These are phyloP conservation scores for Heliocybe sulcata DNA, from an alignment of 1,284 basidiomycete species.

Conservation along the genomic window DNA sequence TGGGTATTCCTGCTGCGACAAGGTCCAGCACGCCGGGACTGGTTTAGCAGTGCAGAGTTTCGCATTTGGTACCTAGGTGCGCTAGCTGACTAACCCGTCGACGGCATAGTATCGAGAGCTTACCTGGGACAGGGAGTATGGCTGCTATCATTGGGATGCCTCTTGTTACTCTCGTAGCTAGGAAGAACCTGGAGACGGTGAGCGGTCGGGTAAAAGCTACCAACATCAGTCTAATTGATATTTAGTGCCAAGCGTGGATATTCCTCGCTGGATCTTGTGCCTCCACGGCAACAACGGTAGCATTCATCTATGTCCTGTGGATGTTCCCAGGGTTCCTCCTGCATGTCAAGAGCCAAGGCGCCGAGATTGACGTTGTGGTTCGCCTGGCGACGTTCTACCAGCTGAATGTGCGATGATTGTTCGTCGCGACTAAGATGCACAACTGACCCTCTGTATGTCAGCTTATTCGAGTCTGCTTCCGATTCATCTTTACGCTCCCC, in stretches of 20 bases:
- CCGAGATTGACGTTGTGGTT: slow-evolving; percentile 61
- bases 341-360: slow-evolving; percentile 61
- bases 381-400: slow-evolving; percentile 65
- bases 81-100: slow-evolving; percentile 12
- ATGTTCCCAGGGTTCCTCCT: slow-evolving; percentile 62
- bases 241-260: slow-evolving; percentile 59
- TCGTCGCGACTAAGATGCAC: neutral
- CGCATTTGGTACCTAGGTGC: slow-evolving; percentile 29
- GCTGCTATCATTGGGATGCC: slow-evolving; percentile 61
- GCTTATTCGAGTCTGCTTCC: slow-evolving; percentile 58
- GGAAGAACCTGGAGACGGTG: slow-evolving; percentile 49
- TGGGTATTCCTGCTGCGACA: slow-evolving; percentile 74
- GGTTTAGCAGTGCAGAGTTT: slow-evolving; percentile 47
- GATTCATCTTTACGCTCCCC: slow-evolving; percentile 63
- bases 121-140: slow-evolving; percentile 41
- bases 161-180: slow-evolving; percentile 48
- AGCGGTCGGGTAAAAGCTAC: slow-evolving; percentile 11
- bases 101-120: slow-evolving; percentile 6
- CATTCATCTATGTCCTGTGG: slow-evolving; percentile 59
- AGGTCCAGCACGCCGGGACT: slow-evolving; percentile 54
- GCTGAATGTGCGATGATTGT: slow-evolving; percentile 50
- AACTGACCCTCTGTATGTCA: slow-evolving; percentile 16
- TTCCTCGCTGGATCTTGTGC: slow-evolving; percentile 60
- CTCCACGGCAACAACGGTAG: slow-evolving; percentile 54
- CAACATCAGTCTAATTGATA: slow-evolving; percentile 2